Conservation (phyloP, 2,329 filamentous ascomycete species). For the Stachybotrys chlorohalonatus region DNA sequence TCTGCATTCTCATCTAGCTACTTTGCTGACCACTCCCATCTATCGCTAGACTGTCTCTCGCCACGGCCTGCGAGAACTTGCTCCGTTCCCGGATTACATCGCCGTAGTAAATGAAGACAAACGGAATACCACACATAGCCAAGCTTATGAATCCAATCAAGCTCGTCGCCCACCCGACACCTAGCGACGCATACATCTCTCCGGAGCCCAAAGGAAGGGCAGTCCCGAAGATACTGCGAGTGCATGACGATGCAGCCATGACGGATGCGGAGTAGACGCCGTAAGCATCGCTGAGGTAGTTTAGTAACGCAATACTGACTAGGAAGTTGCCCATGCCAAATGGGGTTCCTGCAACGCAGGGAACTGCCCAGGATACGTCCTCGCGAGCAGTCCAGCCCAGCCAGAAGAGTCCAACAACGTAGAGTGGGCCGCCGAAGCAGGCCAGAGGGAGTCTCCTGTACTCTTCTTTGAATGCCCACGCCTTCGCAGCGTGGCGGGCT, state of each 20-base stretch:
- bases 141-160: constrained; percentile 3
- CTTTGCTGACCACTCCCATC: too few relatives aligned
- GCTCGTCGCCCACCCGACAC: constrained; percentile 4
- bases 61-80: background rate
- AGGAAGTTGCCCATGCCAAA: constrained; percentile 6
- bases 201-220: constrained; percentile 4
- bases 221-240: constrained; percentile 8
- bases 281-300: constrained; percentile 7
- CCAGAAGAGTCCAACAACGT: constrained; percentile 7
- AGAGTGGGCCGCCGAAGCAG: constrained; percentile 39
- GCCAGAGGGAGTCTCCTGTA: constrained; percentile 47
- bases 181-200: constrained; percentile 4
- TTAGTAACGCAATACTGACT: constrained; percentile 4
- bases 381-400: constrained; percentile 8
- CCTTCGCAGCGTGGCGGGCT: constrained; percentile 15
- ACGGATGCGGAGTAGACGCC: constrained; percentile 8
- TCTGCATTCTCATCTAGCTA: too few relatives aligned
- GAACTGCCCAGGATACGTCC: constrained; percentile 6
- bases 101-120: constrained; percentile 4
- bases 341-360: constrained; percentile 4
- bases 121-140: constrained; percentile 2
- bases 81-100: background rate
- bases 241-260: constrained; percentile 10
- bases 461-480: constrained; percentile 40
- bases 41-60: too few relatives aligned